Base-by-base conservation (phyloP, 257 asterid species). In the Agastache rugosa region DNA sequence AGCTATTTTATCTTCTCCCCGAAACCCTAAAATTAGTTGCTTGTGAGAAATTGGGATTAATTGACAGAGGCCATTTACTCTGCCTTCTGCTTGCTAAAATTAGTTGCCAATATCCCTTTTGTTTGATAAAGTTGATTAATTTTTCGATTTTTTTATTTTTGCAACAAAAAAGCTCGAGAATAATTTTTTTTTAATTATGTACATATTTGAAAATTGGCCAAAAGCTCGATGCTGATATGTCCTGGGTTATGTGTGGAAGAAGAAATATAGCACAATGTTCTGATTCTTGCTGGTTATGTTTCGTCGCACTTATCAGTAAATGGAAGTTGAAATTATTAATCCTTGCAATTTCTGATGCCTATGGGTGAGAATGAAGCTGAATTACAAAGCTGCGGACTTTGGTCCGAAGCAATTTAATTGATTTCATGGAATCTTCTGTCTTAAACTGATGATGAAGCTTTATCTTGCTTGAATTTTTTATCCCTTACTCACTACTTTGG, bases 171-270 rank as follows among this genome's bases (percentile, higher is more conserved):
- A 3, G 1, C 29, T 1, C n/a, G 0, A 3, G 37, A 31, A 27
- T 27, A 1, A 20, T 25, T 25, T 58, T 56, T 5, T 0, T 4
- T 8, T 12, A 14, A 23, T 12, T 31, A 12, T 47, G 8, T 5
- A 11, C 25, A 15, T 25, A 5, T 64, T 39, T 20, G 34, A 42
- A 1, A 15, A 25, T 16, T 64, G 27, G 37, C 8, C 55, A 5
- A 23, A 22, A 47, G 17, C 6, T 19, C 12, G 23, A 37, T 64
- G 41, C 64, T 50, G 34, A 2, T 5, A 15, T 35, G 63, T 35
- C 75, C 61, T 72, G 37, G 74, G n/a, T 59, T 75, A 9, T 78
- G 78, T 59, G 55, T 59, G 79, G 72, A 60, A n/a, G 47, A 67
- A 61, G 79, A 73, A 29, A 44, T 67, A 73, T 35, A 37, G 72